These are phyloP conservation scores for Moniliella sp. DNA, from an alignment of 1,284 basidiomycete genomes.

Conservation along the genomic window DNA sequence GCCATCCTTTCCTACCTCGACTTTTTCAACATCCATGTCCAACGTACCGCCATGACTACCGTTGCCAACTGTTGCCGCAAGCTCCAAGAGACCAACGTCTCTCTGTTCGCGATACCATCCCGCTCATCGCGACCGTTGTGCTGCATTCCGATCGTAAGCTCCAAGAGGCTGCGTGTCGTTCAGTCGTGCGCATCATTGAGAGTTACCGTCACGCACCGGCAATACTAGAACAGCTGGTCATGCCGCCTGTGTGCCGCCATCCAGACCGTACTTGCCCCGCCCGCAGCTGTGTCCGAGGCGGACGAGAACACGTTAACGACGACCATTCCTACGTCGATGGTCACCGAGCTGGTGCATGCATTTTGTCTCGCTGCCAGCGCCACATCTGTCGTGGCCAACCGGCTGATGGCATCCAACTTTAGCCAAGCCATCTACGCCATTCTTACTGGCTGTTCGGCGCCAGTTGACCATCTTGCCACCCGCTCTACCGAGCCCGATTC, in stretches of 20 bases:
- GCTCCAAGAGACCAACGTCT: conserved; percentile 13
- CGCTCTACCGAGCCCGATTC: no score
- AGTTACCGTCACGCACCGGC: conserved; percentile 16
- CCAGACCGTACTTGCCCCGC: conserved; percentile 12
- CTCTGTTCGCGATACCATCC: conserved; percentile 14
- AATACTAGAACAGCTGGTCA: conserved; percentile 17
- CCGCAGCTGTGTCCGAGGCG: conserved; percentile 16
- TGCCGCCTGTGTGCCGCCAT: conserved; percentile 14
- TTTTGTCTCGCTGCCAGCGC: conserved; percentile 20
- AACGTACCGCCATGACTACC: conserved; percentile 29
- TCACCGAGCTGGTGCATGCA: conserved; percentile 25
- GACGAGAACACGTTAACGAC: conserved; percentile 3
- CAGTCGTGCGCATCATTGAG: conserved; percentile 20
- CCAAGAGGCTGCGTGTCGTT: conserved; percentile 28
- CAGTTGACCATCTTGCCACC: no score
- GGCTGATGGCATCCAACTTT: conserved; percentile 21
- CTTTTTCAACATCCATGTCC: conserved; percentile 32
- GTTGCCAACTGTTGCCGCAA: conserved; percentile 29
- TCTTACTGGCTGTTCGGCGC: conserved; percentile 28
- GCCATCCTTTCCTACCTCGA: conserved; percentile 31
- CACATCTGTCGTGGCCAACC: conserved; percentile 16
- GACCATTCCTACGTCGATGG: conserved; percentile 10
- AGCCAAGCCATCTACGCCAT: conserved; percentile 25
- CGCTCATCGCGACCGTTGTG: conserved; percentile 27
- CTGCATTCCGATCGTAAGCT: conserved; percentile 26